These are phyloP conservation scores for Myxozyma nipponensis DNA, from an alignment of 805 yeast genomes.

Conservation along the genomic window DNA sequence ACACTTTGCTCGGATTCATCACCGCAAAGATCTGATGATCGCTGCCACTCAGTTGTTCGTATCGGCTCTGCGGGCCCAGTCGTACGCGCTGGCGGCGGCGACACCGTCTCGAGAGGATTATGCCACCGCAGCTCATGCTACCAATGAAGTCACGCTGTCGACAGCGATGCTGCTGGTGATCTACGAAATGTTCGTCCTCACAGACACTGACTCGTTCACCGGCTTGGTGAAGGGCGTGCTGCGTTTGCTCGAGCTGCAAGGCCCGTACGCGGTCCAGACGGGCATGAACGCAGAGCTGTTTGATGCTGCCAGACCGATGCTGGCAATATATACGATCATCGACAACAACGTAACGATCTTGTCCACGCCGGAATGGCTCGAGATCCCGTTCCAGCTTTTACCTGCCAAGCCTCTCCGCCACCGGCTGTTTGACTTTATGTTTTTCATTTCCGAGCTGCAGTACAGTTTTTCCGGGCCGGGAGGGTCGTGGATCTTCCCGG, in stretches of 20 bases:
- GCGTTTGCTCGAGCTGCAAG: background rate
- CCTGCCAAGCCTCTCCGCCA: background rate
- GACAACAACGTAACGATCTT: background rate
- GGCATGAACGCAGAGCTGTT: slow-evolving; percentile 4
- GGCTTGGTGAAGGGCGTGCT: slow-evolving; percentile 2
- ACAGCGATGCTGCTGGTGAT: slow-evolving; percentile 2
- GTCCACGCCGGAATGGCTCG: slow-evolving; percentile 5
- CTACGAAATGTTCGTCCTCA: background rate
- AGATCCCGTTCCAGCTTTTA: slow-evolving; percentile 1
- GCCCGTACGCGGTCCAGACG: slow-evolving; percentile 2
- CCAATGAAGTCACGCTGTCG: background rate
- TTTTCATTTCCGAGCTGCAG: background rate
- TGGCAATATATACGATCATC: background rate
- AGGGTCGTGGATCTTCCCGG: background rate
- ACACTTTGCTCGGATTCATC: background rate
- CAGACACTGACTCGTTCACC: background rate
- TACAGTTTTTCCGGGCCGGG: background rate
- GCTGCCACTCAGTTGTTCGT: background rate
- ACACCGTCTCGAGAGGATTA: background rate
- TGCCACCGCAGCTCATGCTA: background rate
- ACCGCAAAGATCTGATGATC: background rate
- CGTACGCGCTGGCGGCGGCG: background rate
- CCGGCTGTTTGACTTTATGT: slow-evolving; percentile 1
- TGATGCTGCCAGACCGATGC: background rate
- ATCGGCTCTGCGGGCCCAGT: background rate